Evolutionary conservation across 768 basidiomycete species (phyloP).

Genomic region (Pulveroboletus sp.): DNA sequence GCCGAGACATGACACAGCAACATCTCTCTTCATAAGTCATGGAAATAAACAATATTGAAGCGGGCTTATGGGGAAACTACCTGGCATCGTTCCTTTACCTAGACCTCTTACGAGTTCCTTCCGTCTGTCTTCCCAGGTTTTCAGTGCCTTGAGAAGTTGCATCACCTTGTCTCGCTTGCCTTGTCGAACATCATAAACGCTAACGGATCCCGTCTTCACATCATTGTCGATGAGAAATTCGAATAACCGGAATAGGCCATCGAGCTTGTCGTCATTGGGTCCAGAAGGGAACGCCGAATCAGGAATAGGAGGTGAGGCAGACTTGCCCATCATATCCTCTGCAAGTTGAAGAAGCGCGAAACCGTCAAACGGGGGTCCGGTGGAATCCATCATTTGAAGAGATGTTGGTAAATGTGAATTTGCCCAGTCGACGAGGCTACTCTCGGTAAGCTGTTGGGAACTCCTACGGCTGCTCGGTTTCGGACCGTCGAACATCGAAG

Average conservation of each 20-base stretch:
- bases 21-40: not conserved
- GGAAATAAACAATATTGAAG: not conserved
- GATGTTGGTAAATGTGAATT: conserved; percentile 73
- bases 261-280: conserved; percentile 71
- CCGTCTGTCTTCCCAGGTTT: not conserved
- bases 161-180: conserved; percentile 78
- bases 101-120: not conserved
- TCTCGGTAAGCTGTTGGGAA: conserved; percentile 34
- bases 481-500: conserved; percentile 37
- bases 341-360: conserved; percentile 80
- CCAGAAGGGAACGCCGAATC: conserved; percentile 73
- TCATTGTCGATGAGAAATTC: conserved; percentile 91
- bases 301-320: conserved; percentile 67
- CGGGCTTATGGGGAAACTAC: not conserved
- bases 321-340: conserved; percentile 68
- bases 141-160: conserved; percentile 32
- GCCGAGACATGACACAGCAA: no score
- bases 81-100: not conserved
- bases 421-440: conserved; percentile 77
- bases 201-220: conserved; percentile 84
- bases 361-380: conserved; percentile 54
- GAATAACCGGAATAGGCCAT: conserved; percentile 83
- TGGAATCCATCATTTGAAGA: conserved; percentile 49
- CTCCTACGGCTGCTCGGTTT: conserved; percentile 13
- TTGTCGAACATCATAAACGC: conserved; percentile 86